Base-by-base conservation (phyloP, 257 asterid genomes). In the Lavandula angustifolia region DNA sequence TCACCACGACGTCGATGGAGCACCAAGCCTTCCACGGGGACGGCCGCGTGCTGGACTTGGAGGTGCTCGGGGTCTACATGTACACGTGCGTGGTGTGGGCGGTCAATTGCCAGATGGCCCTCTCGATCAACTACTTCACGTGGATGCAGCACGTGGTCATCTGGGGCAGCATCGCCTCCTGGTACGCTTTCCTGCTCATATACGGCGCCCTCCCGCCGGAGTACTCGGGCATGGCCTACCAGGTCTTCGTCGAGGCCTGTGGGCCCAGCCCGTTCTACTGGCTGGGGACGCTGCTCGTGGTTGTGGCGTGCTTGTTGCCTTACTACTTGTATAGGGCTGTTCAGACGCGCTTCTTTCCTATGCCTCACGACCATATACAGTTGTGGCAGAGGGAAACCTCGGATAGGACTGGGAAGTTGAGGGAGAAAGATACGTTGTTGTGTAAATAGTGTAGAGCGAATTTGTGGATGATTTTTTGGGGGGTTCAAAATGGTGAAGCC, bases 91-190 rank as follows among this genome's bases (percentile, higher is more conserved):
- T 87, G 0, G 88, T 92, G 4, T 92, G 99, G 99, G 80, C 99
- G 0, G 99, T 89, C 57, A 92, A 89, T 73, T 89, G 91, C 78
- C 99, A 92, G 70, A 82, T 92, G 94, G 97, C 99, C 6, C 68
- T 89, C 2, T 92, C 97, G 5, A 82, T 92, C 8, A 92, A 85
- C 83, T 92, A 87, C 82, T 89, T 92, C 73, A 89, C 99, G 6
- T 89, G 97, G 97, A 89, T 92, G 71, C 99, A 89, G 9, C 99
- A 92, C 68, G 59, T 87, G 48, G 83, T 89, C 87, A 92, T 92
- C 67, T 89, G 97, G 97, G 99, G 97, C 1, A 92, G 99, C 75
- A 82, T 87, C 13, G 86, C 79, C 0, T 49, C 81, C 66, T 92
- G 99, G 99, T 87, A 89, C 44, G 64, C 73, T 8, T 92, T 92